Evolutionary conservation across 2,329 filamentous ascomycete species (phyloP).

Genomic region (Pestalotiopsis fici): DNA sequence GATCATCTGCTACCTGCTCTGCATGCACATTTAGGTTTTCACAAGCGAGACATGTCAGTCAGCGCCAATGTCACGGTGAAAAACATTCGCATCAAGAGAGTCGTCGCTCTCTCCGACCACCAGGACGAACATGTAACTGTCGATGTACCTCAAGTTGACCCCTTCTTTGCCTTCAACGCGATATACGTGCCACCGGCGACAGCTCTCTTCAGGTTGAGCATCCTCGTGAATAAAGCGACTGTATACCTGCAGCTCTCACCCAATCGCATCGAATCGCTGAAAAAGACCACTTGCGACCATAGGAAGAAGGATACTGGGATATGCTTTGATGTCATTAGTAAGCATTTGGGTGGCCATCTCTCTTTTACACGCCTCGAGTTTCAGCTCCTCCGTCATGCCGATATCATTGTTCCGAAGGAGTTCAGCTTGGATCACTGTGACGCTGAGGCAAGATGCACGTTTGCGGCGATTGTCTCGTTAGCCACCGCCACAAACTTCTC

Average conservation of each 20-base stretch:
- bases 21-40: no score
- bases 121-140: background rate
- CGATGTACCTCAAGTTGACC: background rate
- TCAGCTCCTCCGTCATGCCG: background rate
- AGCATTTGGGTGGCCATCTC: background rate
- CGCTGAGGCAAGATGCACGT: background rate
- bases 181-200: background rate
- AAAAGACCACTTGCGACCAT: background rate
- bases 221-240: background rate
- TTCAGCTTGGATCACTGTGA: background rate
- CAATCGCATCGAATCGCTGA: background rate
- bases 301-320: background rate
- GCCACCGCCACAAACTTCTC: conserved; percentile 2
- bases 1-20: no score
- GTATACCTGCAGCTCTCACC: background rate
- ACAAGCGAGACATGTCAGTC: no score
- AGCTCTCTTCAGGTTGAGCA: background rate
- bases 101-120: no score
- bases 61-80: no score
- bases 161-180: background rate
- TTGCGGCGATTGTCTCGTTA: background rate
- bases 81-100: no score
- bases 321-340: background rate
- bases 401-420: background rate
- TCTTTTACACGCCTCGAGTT: background rate